phyloP scores from a whole-genome alignment of 2,329 filamentous ascomycete species.

The Elsinoe arachidis region DNA sequence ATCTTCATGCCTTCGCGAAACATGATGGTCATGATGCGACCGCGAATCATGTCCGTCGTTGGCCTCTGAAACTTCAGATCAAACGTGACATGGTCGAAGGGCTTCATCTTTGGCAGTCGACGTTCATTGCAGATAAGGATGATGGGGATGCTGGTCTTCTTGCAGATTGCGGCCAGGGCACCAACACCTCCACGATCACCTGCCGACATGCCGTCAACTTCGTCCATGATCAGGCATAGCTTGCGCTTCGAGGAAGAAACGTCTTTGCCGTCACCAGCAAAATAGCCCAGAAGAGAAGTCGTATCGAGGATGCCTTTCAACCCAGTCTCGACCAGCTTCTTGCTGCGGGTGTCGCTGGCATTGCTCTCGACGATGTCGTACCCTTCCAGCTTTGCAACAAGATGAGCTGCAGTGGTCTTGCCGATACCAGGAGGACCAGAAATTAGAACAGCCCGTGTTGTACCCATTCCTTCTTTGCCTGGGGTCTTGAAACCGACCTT shows the following conservation, averaged over 20 bases:
- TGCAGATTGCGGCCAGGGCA: slow-evolving; percentile 86
- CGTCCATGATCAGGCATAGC: slow-evolving; percentile 94
- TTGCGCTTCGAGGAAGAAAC: slow-evolving; percentile 81
- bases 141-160: slow-evolving; percentile 86
- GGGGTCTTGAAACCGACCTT: slow-evolving; percentile 73
- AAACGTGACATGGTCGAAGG: slow-evolving; percentile 78
- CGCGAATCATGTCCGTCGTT: slow-evolving; percentile 82
- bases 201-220: slow-evolving; percentile 97
- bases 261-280: slow-evolving; percentile 71
- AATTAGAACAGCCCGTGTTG: slow-evolving; percentile 82
- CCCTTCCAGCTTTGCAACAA: slow-evolving; percentile 85
- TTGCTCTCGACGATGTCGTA: slow-evolving; percentile 94
- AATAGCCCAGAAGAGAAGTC: slow-evolving; percentile 84
- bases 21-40: slow-evolving; percentile 89
- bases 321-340: slow-evolving; percentile 84
- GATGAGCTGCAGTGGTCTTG: slow-evolving; percentile 92
- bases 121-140: slow-evolving; percentile 98
- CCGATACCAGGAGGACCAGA: slow-evolving; percentile 93
- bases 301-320: slow-evolving; percentile 89
- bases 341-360: slow-evolving; percentile 90
- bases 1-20: slow-evolving; percentile 85
- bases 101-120: slow-evolving; percentile 91
- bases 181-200: slow-evolving; percentile 94
- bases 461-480: slow-evolving; percentile 76
- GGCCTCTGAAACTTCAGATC: slow-evolving; percentile 84